Evolutionary conservation across 2,329 filamentous ascomycete species (phyloP).

Genomic region (Scorias spongiosa): DNA sequence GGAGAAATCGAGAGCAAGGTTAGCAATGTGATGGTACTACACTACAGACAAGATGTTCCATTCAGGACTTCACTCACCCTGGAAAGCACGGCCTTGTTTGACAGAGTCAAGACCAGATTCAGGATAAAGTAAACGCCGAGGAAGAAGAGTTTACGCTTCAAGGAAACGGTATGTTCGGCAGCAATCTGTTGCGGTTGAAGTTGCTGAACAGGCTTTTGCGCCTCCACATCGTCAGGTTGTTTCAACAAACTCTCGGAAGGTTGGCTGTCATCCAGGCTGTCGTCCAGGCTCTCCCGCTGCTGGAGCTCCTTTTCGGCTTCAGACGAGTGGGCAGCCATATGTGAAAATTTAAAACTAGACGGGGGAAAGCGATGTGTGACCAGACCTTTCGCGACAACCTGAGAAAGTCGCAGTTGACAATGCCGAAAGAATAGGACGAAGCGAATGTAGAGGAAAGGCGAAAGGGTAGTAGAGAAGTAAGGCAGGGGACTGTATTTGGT

Average conservation of each 20-base stretch:
- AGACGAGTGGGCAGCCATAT: not conserved
- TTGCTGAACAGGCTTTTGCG: not conserved
- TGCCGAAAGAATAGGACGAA: too few species aligned
- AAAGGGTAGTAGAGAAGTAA: too few species aligned
- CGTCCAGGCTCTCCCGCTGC: not conserved
- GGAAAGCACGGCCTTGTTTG: conserved; percentile 42
- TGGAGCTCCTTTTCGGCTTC: not conserved
- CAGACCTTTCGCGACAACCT: too few species aligned
- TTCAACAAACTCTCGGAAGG: not conserved
- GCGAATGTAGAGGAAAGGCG: too few species aligned
- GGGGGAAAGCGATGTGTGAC: too few species aligned
- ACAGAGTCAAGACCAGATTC: conserved; percentile 38
- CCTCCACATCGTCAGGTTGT: not conserved
- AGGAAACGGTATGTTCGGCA: conserved; percentile 10
- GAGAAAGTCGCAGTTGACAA: too few species aligned
- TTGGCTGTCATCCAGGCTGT: not conserved
- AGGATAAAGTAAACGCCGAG: conserved; percentile 33
- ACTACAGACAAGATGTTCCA: not conserved
- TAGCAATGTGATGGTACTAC: not conserved
- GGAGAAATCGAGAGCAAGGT: not conserved
- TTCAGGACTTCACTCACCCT: conserved; percentile 16
- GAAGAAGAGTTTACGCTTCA: conserved; percentile 10
- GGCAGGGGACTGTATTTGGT: too few species aligned
- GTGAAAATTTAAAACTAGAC: too few species aligned
- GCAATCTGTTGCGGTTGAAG: not conserved